phyloP scores from a whole-genome alignment of 768 basidiomycete species.

The Phanerochaete sordida region DNA sequence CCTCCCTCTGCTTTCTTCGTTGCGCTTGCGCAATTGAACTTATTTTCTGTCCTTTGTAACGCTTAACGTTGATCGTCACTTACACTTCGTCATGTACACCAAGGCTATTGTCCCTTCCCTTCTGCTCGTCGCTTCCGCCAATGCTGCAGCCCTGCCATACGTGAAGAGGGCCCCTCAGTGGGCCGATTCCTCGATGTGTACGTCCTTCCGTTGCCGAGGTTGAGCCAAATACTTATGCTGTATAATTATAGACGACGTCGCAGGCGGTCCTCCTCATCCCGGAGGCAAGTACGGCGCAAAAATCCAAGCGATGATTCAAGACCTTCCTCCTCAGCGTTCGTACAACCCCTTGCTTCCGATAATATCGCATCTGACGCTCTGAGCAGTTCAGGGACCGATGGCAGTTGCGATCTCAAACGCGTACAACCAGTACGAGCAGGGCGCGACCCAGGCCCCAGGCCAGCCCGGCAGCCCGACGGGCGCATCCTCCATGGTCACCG shows the following conservation, averaged over 20 bases:
- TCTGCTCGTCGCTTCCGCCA: slow-evolving; percentile 7
- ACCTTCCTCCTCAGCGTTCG: background rate
- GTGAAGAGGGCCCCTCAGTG: background rate
- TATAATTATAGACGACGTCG: background rate
- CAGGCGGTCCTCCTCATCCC: background rate
- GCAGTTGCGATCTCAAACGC: background rate
- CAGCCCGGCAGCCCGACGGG: background rate
- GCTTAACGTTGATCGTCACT: slow-evolving; percentile 13
- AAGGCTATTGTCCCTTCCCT: slow-evolving; percentile 7
- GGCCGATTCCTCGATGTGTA: background rate
- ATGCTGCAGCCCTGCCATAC: background rate
- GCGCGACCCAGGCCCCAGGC: background rate
- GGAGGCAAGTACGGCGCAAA: background rate
- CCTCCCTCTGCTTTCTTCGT: slow-evolving; percentile 2
- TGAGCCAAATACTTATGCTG: background rate
- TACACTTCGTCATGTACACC: slow-evolving; percentile 7
- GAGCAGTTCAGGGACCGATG: background rate
- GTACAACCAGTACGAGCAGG: background rate
- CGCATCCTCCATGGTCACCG: background rate
- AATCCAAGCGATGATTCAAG: background rate
- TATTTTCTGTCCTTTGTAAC: background rate
- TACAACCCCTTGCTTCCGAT: background rate
- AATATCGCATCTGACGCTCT: background rate
- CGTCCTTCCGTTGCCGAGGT: background rate
- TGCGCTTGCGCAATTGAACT: background rate